These are phyloP conservation scores for Epithemia pelagica DNA, from an alignment of 108 stramenopile genomes.

Conservation along the genomic window DNA sequence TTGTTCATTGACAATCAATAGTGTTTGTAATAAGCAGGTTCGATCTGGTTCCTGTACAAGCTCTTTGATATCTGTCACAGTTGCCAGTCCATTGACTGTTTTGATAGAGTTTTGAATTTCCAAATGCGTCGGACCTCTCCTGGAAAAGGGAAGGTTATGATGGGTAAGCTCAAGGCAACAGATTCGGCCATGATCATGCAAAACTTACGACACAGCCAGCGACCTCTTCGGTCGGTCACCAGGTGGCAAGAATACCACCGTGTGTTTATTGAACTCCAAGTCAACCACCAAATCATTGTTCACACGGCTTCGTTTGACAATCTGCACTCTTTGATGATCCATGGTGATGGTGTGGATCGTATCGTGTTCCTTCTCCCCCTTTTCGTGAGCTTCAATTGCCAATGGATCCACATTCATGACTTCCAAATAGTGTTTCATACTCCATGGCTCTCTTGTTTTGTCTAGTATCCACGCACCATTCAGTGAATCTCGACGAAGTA, in stretches of 20 bases:
- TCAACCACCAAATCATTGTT: constrained; percentile 68
- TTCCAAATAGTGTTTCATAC: constrained; percentile 75
- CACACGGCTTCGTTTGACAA: constrained; percentile 70
- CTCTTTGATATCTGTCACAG: constrained; percentile 61
- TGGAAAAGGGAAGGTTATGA: too few species aligned
- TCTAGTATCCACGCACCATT: constrained; percentile 78
- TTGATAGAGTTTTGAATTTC: constrained; percentile 55
- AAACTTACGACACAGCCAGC: constrained; percentile 57
- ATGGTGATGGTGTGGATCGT: constrained; percentile 61
- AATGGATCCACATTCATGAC: constrained; percentile 68
- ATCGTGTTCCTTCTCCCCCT: constrained; percentile 73
- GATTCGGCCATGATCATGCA: too few species aligned
- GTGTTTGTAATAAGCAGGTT: constrained; percentile 48
- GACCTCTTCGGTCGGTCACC: constrained; percentile 61
- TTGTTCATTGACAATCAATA: constrained; percentile 63
- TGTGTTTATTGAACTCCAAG: constrained; percentile 49
- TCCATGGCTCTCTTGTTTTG: constrained; percentile 53
- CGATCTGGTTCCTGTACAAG: constrained; percentile 33
- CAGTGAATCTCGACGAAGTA: constrained; percentile 33
- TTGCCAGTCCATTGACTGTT: constrained; percentile 78
- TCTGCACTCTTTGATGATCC: constrained; percentile 30
- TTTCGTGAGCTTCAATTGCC: constrained; percentile 84
- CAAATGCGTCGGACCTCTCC: too few species aligned
- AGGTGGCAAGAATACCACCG: constrained; percentile 37
- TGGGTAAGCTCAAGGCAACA: too few species aligned